Percentiles rank a stretch among this genome's conserved stretches.
Evolutionary conservation across 2,329 filamentous ascomycete genomes (phyloP).

Genomic region (Talaromyces sp.): DNA sequence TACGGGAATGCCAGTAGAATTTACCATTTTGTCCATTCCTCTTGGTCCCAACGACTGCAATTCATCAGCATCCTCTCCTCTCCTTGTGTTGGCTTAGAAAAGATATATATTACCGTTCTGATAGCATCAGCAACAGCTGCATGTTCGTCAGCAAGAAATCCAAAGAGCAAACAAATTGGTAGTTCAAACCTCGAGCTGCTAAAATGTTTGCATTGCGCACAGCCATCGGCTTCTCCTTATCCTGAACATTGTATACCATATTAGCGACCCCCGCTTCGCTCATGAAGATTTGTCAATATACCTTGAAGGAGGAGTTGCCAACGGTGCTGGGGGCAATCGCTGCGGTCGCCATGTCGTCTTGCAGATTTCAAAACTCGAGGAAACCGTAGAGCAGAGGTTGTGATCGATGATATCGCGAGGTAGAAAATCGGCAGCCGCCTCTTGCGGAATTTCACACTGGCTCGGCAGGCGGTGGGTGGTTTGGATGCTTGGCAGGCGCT

Average conservation of each 20-base stretch:
- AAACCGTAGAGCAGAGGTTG: slow-evolving; percentile 18
- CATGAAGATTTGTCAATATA: slow-evolving; percentile 27
- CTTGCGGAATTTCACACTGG: slow-evolving; percentile 33
- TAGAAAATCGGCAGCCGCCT: slow-evolving; percentile 17
- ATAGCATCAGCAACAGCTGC: slow-evolving; percentile 95
- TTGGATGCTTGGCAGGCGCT: slow-evolving; percentile 35
- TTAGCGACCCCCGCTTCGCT: slow-evolving; percentile 36
- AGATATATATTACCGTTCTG: slow-evolving; percentile 59
- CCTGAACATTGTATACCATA: slow-evolving; percentile 37
- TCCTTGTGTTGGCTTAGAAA: slow-evolving; percentile 1
- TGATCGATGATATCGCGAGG: not conserved
- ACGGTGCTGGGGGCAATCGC: slow-evolving; percentile 44
- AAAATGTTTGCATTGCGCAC: slow-evolving; percentile 96
- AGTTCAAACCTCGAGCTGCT: slow-evolving; percentile 75
- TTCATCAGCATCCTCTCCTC: slow-evolving; percentile 34
- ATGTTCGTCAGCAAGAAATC: slow-evolving; percentile 23
- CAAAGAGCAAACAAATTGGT: not conserved
- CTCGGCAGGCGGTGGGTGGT: slow-evolving; percentile 29
- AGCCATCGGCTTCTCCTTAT: slow-evolving; percentile 98
- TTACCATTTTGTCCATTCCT: slow-evolving; percentile 96
- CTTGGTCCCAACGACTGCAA: slow-evolving; percentile 77
- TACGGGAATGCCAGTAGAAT: slow-evolving; percentile 11
- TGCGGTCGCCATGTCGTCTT: slow-evolving; percentile 47
- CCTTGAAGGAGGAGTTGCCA: slow-evolving; percentile 65
- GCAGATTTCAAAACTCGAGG: slow-evolving; percentile 20